Conservation (phyloP, 2,329 filamentous ascomycete species). For the Fusarium incarnatum region DNA sequence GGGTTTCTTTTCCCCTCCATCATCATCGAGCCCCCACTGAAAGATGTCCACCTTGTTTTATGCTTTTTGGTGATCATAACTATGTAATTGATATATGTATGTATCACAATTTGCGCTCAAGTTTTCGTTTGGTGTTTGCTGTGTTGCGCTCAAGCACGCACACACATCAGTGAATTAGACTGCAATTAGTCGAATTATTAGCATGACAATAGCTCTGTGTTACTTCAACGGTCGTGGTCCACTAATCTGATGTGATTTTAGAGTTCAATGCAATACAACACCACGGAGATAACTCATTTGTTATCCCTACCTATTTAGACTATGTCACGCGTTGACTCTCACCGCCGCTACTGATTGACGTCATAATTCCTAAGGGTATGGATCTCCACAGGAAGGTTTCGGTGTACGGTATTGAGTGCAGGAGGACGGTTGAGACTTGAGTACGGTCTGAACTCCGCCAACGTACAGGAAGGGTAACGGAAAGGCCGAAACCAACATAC, state of each 20-base stretch:
- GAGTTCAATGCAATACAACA: conserved; percentile 10
- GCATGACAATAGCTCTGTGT: background rate
- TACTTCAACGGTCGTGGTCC: background rate
- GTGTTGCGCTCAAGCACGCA: background rate
- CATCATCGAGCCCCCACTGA: conserved; percentile 21
- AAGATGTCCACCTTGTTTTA: background rate
- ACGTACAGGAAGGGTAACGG: background rate
- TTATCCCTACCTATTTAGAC: background rate
- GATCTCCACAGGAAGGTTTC: background rate
- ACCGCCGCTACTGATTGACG: conserved; percentile 23
- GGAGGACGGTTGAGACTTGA: background rate
- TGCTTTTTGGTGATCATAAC: background rate
- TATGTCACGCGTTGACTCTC: conserved; percentile 1
- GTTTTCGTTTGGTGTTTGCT: background rate
- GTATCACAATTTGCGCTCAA: background rate
- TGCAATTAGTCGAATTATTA: background rate
- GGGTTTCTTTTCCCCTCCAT: conserved; percentile 16
- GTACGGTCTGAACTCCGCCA: background rate
- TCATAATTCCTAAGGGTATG: conserved; percentile 2
- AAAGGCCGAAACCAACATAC: conserved; percentile 15
- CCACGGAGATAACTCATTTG: conserved; percentile 15
- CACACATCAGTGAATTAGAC: background rate
- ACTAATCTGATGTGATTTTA: background rate
- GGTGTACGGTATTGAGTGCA: background rate
- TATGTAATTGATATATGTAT: background rate